Evolutionary conservation across 257 asterid species (phyloP).

Genomic region (Scutellaria minor): DNA sequence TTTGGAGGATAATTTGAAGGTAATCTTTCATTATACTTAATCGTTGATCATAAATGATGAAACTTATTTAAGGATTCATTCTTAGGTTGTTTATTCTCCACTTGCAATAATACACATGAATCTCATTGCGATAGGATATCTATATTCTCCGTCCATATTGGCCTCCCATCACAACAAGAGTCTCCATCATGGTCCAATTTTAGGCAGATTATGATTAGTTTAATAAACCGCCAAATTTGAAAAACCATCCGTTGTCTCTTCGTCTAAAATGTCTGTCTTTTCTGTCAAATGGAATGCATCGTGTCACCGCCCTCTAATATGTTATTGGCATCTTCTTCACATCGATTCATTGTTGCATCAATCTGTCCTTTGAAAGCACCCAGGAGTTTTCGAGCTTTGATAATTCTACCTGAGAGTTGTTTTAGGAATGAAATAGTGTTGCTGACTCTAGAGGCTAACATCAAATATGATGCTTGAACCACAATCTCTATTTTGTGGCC

Average conservation of each 20-base stretch:
- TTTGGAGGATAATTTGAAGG: conserved; percentile 31
- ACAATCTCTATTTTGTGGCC: background rate
- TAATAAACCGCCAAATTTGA: conserved; percentile 39
- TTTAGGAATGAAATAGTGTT: background rate
- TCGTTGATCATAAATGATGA: too few species aligned
- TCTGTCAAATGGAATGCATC: conserved; percentile 31
- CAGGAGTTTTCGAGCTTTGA: background rate
- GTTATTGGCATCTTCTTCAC: conserved; percentile 22
- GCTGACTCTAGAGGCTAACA: background rate
- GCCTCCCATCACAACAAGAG: conserved; percentile 5
- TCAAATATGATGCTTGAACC: conserved; percentile 16
- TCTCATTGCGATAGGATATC: too few species aligned
- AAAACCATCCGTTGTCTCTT: conserved; percentile 19
- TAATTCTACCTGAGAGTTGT: background rate
- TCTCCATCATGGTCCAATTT: conserved; percentile 28
- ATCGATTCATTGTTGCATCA: conserved; percentile 32
- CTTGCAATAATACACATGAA: conserved; percentile 30
- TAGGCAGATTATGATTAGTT: conserved; percentile 12
- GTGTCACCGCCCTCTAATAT: conserved; percentile 32
- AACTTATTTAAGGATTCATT: background rate
- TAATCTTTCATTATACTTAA: background rate
- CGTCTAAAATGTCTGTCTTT: background rate
- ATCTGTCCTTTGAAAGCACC: background rate
- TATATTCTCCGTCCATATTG: background rate
- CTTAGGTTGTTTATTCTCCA: background rate